Evolutionary conservation across 2,329 filamentous ascomycete species (phyloP), one percentile per base, ranked within the genome.

Genomic region (Fusarium compactum): DNA sequence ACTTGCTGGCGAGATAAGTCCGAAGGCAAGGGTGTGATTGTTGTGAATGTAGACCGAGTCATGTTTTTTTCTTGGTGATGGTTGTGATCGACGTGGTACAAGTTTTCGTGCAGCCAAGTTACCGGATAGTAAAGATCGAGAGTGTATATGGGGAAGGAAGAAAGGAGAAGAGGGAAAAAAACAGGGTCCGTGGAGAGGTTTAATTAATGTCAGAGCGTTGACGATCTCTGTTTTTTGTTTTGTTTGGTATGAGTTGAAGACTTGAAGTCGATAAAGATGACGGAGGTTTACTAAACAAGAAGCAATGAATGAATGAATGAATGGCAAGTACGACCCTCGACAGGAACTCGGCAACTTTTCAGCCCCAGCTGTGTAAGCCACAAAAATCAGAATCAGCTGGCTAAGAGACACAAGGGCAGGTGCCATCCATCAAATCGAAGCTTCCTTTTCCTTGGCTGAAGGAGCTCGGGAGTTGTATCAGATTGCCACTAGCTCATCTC

Each of bases 1-100:
- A 93, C 92, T n/a, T 88, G 86, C 71, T 91, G 85, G 58, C 93
- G 88, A 50, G 89, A 85, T 70, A 96, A 87, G 72, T 85, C 84
- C 4, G 87, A 73, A 11, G 94, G 94, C 32, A 97, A 85, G 20
- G 93, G 91, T 29, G 92, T 96, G 73, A 95, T 89, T 47, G 89
- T 92, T 41, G 92, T 96, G 82, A 95, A 94, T 32, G 89, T 84
- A 18, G 86, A 89, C 69, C 90, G 67, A 54, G 63, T 70, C 73
- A 76, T 76, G 45, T 32, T 65, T 62, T 46, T 38, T 41, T 27
- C 51, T 32, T 52, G 63, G 29, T 52, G 58, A 41, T 41, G 58
- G 41, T 53, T 63, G 64, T 32, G 65, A 66, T 66, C 47, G 61
- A 62, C 56, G 58, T 43, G 59, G 27, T 38, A 29, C 32, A 34